Conservation (phyloP, 352 stramenopile species). For the Pythium dissimile region DNA sequence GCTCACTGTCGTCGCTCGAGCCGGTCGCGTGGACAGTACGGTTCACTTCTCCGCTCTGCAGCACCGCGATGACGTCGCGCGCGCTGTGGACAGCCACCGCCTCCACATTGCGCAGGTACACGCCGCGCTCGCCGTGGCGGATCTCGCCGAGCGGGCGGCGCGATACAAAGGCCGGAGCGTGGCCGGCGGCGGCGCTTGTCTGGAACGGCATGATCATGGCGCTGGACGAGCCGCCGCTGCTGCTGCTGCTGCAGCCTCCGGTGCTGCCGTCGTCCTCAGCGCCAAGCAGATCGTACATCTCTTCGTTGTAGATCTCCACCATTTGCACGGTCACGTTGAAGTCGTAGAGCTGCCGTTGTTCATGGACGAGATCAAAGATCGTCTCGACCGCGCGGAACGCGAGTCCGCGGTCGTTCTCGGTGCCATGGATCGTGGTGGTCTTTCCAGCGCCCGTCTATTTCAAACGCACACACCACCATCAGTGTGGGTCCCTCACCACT, state of each 20-base stretch:
- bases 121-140: slow-evolving; percentile 59
- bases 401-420: slow-evolving; percentile 29
- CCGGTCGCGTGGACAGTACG: slow-evolving; percentile 22
- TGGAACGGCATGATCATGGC: slow-evolving; percentile 23
- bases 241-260: background rate
- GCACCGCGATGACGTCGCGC: slow-evolving; percentile 33
- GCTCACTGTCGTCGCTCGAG: slow-evolving; percentile 27
- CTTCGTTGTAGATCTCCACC: slow-evolving; percentile 88
- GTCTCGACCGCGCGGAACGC: slow-evolving; percentile 40
- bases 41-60: slow-evolving; percentile 34
- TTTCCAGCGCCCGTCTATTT: slow-evolving; percentile 37
- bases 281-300: slow-evolving; percentile 72
- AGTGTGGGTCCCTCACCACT: background rate
- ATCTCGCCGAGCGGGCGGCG: slow-evolving; percentile 48
- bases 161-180: slow-evolving; percentile 24
- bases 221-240: background rate
- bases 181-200: background rate
- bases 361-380: slow-evolving; percentile 33
- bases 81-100: slow-evolving; percentile 28
- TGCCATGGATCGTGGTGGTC: slow-evolving; percentile 35
- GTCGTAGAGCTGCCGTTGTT: slow-evolving; percentile 46
- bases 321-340: slow-evolving; percentile 55
- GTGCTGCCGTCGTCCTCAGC: background rate
- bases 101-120: slow-evolving; percentile 72
- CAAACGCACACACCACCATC: background rate